Evolutionary conservation across 768 basidiomycete species (phyloP).

Genomic region (Tylopilus vinaceipallidus): DNA sequence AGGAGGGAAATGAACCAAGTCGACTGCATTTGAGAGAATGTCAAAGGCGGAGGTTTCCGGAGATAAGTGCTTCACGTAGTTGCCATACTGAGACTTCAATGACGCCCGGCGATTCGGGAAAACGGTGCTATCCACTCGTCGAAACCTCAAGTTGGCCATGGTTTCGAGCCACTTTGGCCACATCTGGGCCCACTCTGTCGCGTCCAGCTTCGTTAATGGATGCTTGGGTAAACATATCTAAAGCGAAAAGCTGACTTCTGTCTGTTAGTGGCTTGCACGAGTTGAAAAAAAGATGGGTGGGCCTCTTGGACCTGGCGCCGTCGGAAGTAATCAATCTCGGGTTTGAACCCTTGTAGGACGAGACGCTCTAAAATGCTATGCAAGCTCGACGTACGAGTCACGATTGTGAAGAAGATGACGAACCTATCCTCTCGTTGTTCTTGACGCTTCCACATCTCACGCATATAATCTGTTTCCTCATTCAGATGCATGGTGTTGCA

Average conservation of each 20-base stretch:
- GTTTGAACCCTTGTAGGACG: not conserved
- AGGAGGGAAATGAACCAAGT: not conserved
- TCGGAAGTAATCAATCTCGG: not conserved
- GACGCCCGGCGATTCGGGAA: not conserved
- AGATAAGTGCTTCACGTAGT: not conserved
- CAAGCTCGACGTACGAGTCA: too few relatives aligned
- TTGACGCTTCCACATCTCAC: not conserved
- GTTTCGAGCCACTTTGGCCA: not conserved
- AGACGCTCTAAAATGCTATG: slow-evolving; percentile 1
- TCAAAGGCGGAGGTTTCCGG: not conserved
- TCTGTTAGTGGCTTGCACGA: not conserved
- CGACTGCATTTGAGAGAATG: not conserved
- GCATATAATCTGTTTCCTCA: not conserved
- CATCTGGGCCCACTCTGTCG: not conserved
- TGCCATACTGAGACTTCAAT: not conserved
- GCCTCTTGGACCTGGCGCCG: rapidly evolving
- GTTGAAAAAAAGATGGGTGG: not conserved
- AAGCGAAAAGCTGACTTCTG: not conserved
- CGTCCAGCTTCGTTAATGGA: too few relatives aligned
- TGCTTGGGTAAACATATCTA: too few relatives aligned
- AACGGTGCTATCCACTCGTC: not conserved
- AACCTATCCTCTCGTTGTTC: not conserved
- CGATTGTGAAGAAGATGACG: not conserved
- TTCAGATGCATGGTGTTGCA: not conserved
- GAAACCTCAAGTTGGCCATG: not conserved